These are phyloP conservation scores for Populus trichocarpa DNA, from an alignment of 441 rosid genomes.

Conservation along the genomic window DNA sequence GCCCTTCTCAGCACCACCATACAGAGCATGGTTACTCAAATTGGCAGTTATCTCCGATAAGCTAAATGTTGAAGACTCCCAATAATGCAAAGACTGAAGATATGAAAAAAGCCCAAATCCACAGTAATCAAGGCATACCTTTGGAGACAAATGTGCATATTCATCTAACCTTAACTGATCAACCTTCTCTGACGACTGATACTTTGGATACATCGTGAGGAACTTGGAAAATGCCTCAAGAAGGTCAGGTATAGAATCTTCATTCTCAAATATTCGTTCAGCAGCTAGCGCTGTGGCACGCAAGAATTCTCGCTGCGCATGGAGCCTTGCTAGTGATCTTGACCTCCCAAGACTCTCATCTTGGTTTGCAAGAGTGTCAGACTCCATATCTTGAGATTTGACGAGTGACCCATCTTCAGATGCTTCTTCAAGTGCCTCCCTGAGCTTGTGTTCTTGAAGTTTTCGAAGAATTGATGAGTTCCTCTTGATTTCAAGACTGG, in stretches of 20 bases:
- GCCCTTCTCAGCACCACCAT: slow-evolving; percentile 91
- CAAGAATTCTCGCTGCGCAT: slow-evolving; percentile 87
- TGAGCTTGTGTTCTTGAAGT: slow-evolving; percentile 67
- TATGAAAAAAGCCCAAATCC: slow-evolving; percentile 95
- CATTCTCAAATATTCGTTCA: slow-evolving; percentile 56
- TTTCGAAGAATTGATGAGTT: slow-evolving; percentile 56
- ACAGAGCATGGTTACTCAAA: slow-evolving; percentile 91
- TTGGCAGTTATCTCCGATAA: slow-evolving; percentile 94
- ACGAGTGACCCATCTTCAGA: slow-evolving; percentile 85
- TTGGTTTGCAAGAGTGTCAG: slow-evolving; percentile 43
- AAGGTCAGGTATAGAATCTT: slow-evolving; percentile 65
- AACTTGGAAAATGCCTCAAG: slow-evolving; percentile 70
- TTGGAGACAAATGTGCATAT: slow-evolving; percentile 73
- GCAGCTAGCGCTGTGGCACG: slow-evolving; percentile 86
- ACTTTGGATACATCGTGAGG: slow-evolving; percentile 84
- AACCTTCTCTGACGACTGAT: slow-evolving; percentile 69
- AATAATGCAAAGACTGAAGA: slow-evolving; percentile 79
- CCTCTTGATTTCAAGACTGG: slow-evolving; percentile 43
- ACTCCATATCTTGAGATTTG: slow-evolving; percentile 74
- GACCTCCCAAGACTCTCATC: slow-evolving; percentile 76
- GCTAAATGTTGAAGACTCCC: slow-evolving; percentile 96
- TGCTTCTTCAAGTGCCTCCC: slow-evolving; percentile 95
- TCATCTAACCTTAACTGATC: slow-evolving; percentile 80
- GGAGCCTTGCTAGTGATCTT: slow-evolving; percentile 91
- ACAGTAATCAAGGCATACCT: slow-evolving; percentile 99